Evolutionary conservation across 2,329 filamentous ascomycete species (phyloP), one percentile per base, ranked within the genome.

Genomic region (Fusarium circinatum): DNA sequence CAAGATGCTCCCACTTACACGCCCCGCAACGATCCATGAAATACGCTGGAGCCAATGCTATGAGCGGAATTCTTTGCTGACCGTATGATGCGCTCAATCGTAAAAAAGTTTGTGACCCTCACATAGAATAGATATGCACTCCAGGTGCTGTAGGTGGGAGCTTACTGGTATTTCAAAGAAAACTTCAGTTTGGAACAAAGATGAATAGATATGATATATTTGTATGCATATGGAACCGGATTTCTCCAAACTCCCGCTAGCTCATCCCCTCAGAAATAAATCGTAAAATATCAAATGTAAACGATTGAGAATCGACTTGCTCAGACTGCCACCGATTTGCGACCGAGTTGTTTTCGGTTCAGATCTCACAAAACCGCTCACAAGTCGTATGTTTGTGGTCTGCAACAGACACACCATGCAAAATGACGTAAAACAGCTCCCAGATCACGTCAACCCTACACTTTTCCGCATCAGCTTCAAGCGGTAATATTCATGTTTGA

Each of bases 191-290:
- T 26, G 14, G 51, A 41, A 24, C n/a, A 30, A 47, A 24, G 14
- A 55, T 41, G 51, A 34, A 34, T 24, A 22, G n/a, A 45, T 42
- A 32, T 28, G 45, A 32, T 49, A n/a, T 54, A 30, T 63, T 47
- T 55, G 28, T 28, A 52, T 59, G 30, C 41, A 44, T 15, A 39
- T 64, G 24, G 32, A 67, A 57, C 47, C 39, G 24, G 52, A 48
- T 45, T 69, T 69, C 59, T 71, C 52, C 60, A 56, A 72, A 75
- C 71, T 74, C 71, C 71, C 51, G 68, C 68, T 62, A 69, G 60
- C 63, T 60, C 64, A 45, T 52, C 62, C 44, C 26, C 39, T 47
- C 32, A 32, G 28, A 49, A 65, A 54, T 24, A 59, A 39, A 70
- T 26, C 14, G n/a, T 65, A 26, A 54, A 52, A 51, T 60, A 48